Base-by-base conservation (phyloP, 306 rosid genomes). In the Corylus heterophylla region DNA sequence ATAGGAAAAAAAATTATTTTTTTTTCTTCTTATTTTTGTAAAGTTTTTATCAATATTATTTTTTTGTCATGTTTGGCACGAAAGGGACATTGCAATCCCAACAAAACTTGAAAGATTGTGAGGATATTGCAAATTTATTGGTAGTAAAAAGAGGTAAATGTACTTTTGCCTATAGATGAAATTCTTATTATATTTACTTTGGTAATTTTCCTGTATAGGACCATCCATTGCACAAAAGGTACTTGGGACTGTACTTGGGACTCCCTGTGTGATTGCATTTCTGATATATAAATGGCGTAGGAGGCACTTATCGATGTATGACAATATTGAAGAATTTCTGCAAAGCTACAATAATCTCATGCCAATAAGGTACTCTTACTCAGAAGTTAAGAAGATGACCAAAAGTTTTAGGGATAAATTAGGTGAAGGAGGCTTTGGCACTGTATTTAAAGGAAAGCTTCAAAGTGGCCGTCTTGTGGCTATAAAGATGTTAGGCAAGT, bases 391-490 rank as follows among this genome's bases (percentile, higher is more conserved):
- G 72, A 73, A 52, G 35, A 82, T 82, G 76, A 54, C 79, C 0
- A 44, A 35, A 54, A 14, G 14, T 13, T 82, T 82, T 7, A 77
- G 73, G 12, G 50, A 25, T 1, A 82, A 55, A 49, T 42, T 78
- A 4, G 79, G 86, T 12, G 35, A 82, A 74, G 86, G 86, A 14
- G 86, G 82, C 42, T 81, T 9, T 12, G 80, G 77, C 17, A 22
- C 59, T 10, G 77, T 76, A 7, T 76, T 37, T 51, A 77, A 35
- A 22, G 79, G 82, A 8, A 67, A 49, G 12, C 14, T 78, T 16
- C 39, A 27, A n/a, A 82, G 86, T 20, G 83, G 86, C 0, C 25
- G 12, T 47, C 27, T 18, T 61, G 77, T 78, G 9, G 83, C 86
- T 1, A 5, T 83, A 56, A 83, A 74, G 63, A 58, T 82, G 79